Conservation (phyloP, 495 filamentous ascomycete species). For the Apiosordaria backusii region DNA sequence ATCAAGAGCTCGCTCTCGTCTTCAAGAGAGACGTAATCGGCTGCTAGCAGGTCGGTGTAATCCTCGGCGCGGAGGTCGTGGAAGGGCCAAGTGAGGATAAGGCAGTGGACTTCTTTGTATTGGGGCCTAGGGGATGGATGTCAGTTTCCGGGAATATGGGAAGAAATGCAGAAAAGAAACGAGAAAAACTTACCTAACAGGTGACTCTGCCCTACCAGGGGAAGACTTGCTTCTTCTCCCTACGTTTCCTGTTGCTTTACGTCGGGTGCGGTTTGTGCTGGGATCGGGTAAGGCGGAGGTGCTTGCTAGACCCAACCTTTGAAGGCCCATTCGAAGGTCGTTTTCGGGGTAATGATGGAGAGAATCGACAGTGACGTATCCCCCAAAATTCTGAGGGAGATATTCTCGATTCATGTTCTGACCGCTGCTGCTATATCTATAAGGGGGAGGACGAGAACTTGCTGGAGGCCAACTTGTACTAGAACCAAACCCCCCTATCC, state of each 20-base stretch:
- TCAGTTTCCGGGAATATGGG: not conserved
- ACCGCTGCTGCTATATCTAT: not conserved
- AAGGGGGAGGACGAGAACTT: not conserved
- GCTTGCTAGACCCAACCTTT: not conserved
- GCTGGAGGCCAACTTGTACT: slow-evolving; percentile 10
- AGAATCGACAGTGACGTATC: no score
- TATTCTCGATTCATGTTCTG: no score
- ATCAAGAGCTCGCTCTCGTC: slow-evolving; percentile 30
- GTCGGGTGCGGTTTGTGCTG: no score
- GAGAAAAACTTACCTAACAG: slow-evolving; percentile 16
- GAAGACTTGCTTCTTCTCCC: no score
- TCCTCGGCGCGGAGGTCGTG: slow-evolving; percentile 29
- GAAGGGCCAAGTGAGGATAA: slow-evolving; percentile 34
- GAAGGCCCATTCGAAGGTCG: slow-evolving; percentile 4
- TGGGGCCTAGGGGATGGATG: no score
- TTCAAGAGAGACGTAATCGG: slow-evolving; percentile 31
- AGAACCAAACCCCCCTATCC: no score
- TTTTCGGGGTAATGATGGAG: not conserved
- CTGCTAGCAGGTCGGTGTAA: slow-evolving; percentile 24
- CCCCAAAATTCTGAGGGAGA: no score
- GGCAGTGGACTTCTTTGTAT: slow-evolving; percentile 29
- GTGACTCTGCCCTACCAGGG: no score
- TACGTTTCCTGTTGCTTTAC: not conserved
- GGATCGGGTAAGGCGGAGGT: not conserved
- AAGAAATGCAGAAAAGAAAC: not conserved